These are phyloP conservation scores for Colletotrichum truncatum DNA, from an alignment of 2,329 filamentous ascomycete species.

Conservation along the genomic window DNA sequence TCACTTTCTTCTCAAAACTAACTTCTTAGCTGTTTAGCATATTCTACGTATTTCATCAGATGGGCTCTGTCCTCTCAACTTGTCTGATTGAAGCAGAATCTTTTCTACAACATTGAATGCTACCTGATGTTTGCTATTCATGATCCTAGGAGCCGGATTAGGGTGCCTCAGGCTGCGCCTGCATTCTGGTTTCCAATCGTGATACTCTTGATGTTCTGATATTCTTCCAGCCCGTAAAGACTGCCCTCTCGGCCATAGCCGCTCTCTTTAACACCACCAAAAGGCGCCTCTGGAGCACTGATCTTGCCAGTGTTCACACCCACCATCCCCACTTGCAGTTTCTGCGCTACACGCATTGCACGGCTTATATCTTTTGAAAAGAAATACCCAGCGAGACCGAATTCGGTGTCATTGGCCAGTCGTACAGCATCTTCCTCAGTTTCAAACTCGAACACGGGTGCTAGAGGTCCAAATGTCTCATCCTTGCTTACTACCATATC, in stretches of 20 bases:
- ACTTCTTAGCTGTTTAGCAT: too few relatives aligned
- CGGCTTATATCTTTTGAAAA: conserved; percentile 61
- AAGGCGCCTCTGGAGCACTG: conserved; percentile 43
- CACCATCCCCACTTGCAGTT: conserved; percentile 55
- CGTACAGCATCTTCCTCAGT: conserved; percentile 75
- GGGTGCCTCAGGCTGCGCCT: background rate
- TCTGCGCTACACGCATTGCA: conserved; percentile 53
- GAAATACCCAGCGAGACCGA: conserved; percentile 78
- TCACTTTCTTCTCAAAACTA: too few relatives aligned
- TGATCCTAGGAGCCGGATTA: too few relatives aligned
- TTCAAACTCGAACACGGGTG: conserved; percentile 74
- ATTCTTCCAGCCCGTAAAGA: conserved; percentile 41
- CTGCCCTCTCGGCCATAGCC: conserved; percentile 45
- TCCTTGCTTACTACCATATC: conserved; percentile 74
- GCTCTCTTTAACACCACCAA: conserved; percentile 46
- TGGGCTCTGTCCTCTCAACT: too few relatives aligned
- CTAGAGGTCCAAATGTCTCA: conserved; percentile 78
- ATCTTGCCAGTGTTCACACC: conserved; percentile 45
- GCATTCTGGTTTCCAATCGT: background rate
- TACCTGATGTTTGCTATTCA: too few relatives aligned
- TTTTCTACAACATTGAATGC: too few relatives aligned
- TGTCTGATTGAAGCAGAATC: too few relatives aligned
- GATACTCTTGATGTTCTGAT: conserved; percentile 36
- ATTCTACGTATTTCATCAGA: too few relatives aligned
- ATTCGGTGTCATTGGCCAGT: conserved; percentile 71